Evolutionary conservation across 139 green algal species (phyloP), one percentile per base, ranked within the genome.

Genomic region (Picochlorum sp.): DNA sequence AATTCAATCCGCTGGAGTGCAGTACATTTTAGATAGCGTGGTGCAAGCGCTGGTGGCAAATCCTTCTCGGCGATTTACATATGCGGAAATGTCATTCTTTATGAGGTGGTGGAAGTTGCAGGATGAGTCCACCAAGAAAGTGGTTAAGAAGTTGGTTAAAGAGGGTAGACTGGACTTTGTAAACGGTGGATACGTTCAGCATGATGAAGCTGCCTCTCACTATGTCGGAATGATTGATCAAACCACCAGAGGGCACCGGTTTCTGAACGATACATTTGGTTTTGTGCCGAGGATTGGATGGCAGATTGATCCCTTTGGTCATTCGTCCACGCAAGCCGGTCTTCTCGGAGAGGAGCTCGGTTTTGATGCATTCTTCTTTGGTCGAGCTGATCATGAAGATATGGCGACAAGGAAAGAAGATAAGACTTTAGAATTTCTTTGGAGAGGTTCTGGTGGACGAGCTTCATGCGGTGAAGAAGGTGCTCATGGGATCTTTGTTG

Each of bases 291-390:
- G 29, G 0, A 59, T 94, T 1, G 81, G 70, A 0, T 96, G 87
- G 87, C 88, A 96, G 70, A 74, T 96, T 29, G 88, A 96, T 63
- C 88, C 88, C 10, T 96, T 96, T 68, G 88, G 88, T 13, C 88
- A 96, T 67, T 93, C 87, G 4, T 51, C 72, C 28, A 87, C 82
- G 0, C 86, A 96, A 36, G 85, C 80, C 25, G 68, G 65, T 7
- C 76, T 95, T n/a, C 59, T 95, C 41, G 65, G 72, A 0, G 77
- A 68, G 30, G 55, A 67, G 22, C 63, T 79, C 4, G 88, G 88
- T 35, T 86, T 88, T 57, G 81, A 95, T 25, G 86, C 69, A 8
- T 55, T 91, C 4, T 92, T 95, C 67, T 92, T 96, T 71, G 89
- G 78, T 4, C 62, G 88, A 2, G 69, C 77, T 3, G 88, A 96